These are phyloP conservation scores for Daldinia grandis DNA, from an alignment of 495 filamentous ascomycete species.

Conservation along the genomic window DNA sequence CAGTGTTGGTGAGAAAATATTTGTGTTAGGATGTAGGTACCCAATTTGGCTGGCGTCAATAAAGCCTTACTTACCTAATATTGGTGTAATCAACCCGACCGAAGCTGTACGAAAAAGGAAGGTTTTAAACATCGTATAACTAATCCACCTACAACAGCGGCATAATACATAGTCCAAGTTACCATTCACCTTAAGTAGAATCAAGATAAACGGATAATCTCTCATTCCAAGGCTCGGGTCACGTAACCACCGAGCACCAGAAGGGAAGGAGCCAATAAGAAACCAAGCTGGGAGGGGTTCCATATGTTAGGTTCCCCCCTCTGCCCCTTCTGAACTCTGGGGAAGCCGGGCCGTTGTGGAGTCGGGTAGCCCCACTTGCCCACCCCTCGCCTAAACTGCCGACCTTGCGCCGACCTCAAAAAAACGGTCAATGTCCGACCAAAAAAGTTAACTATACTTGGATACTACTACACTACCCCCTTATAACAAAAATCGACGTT, in stretches of 20 bases:
- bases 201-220: neutral
- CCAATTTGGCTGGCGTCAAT: neutral
- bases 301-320: too few relatives aligned
- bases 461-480: too few relatives aligned
- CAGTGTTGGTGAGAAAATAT: neutral
- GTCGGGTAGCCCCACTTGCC: slow-evolving; percentile 22
- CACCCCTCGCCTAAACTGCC: slow-evolving; percentile 24
- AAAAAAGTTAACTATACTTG: too few relatives aligned
- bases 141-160: neutral
- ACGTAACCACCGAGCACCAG: neutral
- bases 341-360: slow-evolving; percentile 35
- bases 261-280: neutral
- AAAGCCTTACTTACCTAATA: neutral
- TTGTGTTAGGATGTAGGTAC: too few relatives aligned
- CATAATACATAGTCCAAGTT: neutral
- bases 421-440: neutral
- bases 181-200: neutral
- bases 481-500: neutral
- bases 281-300: neutral
- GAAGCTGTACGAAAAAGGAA: neutral
- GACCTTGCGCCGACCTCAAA: slow-evolving; percentile 21
- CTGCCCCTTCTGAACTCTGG: slow-evolving; percentile 9
- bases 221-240: too few relatives aligned
- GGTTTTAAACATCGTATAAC: neutral
- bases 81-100: neutral